Evolutionary conservation across 192 early-diverging fungal genomes (phyloP).

Genomic region (Globomyces pollinis-pini): DNA sequence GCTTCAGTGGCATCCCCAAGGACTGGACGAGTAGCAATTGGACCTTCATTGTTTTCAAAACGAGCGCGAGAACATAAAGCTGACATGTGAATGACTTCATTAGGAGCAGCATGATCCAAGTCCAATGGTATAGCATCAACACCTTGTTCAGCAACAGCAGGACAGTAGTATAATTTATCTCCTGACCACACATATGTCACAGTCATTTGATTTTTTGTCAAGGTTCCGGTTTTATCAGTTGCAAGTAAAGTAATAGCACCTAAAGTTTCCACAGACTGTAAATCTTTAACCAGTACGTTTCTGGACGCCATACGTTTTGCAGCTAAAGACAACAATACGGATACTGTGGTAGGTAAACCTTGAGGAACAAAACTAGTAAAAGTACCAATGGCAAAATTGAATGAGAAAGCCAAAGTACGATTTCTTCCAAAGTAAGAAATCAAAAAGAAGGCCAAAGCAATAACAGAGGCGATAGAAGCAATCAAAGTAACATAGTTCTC

Average conservation of each 20-base stretch:
- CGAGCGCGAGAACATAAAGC: conserved; percentile 51
- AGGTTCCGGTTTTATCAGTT: conserved; percentile 83
- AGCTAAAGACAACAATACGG: conserved; percentile 74
- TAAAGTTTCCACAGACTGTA: conserved; percentile 82
- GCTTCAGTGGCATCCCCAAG: conserved; percentile 72
- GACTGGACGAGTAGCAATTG: conserved; percentile 14
- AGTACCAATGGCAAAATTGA: conserved; percentile 73
- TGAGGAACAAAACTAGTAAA: conserved; percentile 58
- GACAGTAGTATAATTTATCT: conserved; percentile 38
- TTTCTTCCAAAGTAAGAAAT: conserved; percentile 54
- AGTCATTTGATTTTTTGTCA: conserved; percentile 84
- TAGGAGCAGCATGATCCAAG: conserved; percentile 35
- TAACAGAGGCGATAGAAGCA: conserved; percentile 61
- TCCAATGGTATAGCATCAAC: conserved; percentile 12
- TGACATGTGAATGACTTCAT: conserved; percentile 59
- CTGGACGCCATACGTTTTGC: conserved; percentile 74
- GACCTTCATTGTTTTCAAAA: conserved; percentile 22
- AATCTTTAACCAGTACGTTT: conserved; percentile 80
- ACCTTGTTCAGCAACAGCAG: conserved; percentile 5
- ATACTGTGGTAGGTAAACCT: conserved; percentile 76
- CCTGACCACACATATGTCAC: conserved; percentile 73
- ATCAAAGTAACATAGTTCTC: conserved; percentile 71
- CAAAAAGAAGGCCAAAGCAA: conserved; percentile 64
- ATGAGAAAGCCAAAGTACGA: conserved; percentile 26
- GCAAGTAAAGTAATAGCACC: conserved; percentile 80